A percentile compares a stretch with the other conserved stretches of the same genome.
phyloP scores from a whole-genome alignment of 225 moss, liverwort and hornwort species.

The Anthoceros angustus region DNA sequence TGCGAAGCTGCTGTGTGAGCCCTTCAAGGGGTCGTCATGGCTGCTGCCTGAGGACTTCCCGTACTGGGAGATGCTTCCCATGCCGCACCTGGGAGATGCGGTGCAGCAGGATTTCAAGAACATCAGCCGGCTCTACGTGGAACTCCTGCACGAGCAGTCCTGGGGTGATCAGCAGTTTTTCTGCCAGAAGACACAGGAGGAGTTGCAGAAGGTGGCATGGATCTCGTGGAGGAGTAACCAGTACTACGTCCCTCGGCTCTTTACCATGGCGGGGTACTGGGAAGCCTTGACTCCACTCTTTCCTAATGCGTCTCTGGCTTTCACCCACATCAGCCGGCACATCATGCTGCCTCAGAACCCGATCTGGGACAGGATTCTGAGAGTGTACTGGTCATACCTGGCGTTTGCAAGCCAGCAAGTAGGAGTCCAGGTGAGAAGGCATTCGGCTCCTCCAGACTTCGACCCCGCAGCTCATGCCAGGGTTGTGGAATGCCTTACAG shows the following conservation, averaged over 20 bases:
- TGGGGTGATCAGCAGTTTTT: slow-evolving; percentile 33
- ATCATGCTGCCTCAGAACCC: slow-evolving; percentile 45
- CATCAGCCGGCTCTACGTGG: slow-evolving; percentile 15
- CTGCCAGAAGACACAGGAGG: slow-evolving; percentile 23
- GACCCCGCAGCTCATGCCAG: slow-evolving; percentile 30
- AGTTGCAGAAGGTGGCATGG: slow-evolving; percentile 37
- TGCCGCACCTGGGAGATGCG: slow-evolving; percentile 22
- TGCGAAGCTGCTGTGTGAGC: slow-evolving; percentile 23
- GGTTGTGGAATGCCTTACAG: slow-evolving; percentile 35
- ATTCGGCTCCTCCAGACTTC: slow-evolving; percentile 29
- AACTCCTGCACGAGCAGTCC: slow-evolving; percentile 35
- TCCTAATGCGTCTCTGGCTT: slow-evolving; percentile 46
- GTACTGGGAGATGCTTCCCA: slow-evolving; percentile 5
- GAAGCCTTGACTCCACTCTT: slow-evolving; percentile 28
- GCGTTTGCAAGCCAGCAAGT: slow-evolving; percentile 29
- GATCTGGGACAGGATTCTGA: slow-evolving; percentile 43
- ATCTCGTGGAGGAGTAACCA: slow-evolving; percentile 67
- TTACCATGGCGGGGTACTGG: slow-evolving; percentile 52
- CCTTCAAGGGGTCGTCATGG: slow-evolving; percentile 44
- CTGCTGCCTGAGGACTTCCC: slow-evolving; percentile 29
- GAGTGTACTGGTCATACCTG: slow-evolving; percentile 37
- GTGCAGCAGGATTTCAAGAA: slow-evolving; percentile 11
- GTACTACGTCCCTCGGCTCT: slow-evolving; percentile 58
- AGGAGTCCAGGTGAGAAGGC: slow-evolving; percentile 68
- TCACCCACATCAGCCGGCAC: slow-evolving; percentile 59